phyloP scores from a whole-genome alignment of 1,284 basidiomycete species.

The Ceratobasidium sp. region DNA sequence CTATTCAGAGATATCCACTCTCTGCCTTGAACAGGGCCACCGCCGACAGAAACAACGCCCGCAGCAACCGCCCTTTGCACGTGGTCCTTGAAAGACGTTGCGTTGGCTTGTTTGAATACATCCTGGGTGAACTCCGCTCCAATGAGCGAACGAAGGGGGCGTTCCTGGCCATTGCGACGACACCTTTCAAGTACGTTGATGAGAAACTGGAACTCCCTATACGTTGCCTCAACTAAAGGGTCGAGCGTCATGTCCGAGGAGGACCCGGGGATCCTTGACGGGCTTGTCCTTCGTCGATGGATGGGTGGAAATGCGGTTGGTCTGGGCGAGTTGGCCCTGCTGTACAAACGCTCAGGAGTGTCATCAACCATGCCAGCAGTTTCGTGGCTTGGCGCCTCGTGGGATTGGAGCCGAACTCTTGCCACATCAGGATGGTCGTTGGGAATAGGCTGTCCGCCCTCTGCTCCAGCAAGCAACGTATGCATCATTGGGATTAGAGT shows the following conservation, averaged over 20 bases:
- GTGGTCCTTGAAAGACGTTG: slow-evolving; percentile 26
- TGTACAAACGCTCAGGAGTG: not conserved
- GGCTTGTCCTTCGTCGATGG: not conserved
- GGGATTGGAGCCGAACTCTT: not conserved
- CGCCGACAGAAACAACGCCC: slow-evolving; percentile 25
- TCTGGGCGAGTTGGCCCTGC: slow-evolving; percentile 12
- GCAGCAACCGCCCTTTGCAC: slow-evolving; percentile 14
- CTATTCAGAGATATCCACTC: slow-evolving; percentile 30
- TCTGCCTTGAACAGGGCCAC: slow-evolving; percentile 23
- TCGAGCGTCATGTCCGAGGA: not conserved
- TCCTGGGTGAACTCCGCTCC: slow-evolving; percentile 21
- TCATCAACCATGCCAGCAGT: not conserved
- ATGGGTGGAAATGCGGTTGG: slow-evolving; percentile 1
- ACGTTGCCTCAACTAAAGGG: slow-evolving; percentile 7
- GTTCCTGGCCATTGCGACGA: not conserved
- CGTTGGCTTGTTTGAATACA: not conserved
- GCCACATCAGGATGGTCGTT: not conserved
- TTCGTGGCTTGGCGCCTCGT: not conserved
- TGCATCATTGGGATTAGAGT: slow-evolving; percentile 9
- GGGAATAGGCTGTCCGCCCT: not conserved
- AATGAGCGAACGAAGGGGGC: slow-evolving; percentile 23
- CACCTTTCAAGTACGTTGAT: slow-evolving; percentile 20
- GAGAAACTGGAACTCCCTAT: slow-evolving; percentile 7
- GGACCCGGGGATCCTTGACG: not conserved
- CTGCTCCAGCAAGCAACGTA: slow-evolving; percentile 23